Conservation (phyloP, 2,329 filamentous ascomycete genomes). For the Epichloe hybrida region DNA sequence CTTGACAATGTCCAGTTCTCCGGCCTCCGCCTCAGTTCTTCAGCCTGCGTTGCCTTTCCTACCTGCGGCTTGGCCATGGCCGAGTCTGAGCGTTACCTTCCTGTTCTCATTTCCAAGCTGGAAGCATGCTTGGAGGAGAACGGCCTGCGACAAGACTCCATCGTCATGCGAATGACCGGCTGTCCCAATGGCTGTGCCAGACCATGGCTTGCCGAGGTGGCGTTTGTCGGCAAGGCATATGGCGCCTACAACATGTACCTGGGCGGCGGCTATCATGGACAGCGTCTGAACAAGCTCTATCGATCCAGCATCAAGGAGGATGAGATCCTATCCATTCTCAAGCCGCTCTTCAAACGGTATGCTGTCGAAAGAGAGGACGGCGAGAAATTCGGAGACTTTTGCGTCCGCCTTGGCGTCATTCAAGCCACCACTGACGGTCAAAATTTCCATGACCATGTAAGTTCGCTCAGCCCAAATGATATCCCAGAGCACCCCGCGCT, state of each 20-base stretch:
- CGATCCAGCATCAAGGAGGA: slow-evolving; percentile 93
- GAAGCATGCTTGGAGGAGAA: slow-evolving; percentile 80
- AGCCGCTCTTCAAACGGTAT: slow-evolving; percentile 73
- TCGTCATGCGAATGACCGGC: slow-evolving; percentile 99
- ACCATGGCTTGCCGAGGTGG: slow-evolving; percentile 92
- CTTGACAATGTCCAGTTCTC: slow-evolving; percentile 93
- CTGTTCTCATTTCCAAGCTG: slow-evolving; percentile 81
- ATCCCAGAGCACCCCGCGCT: neutral
- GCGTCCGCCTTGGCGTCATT: slow-evolving; percentile 72
- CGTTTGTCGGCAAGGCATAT: slow-evolving; percentile 93
- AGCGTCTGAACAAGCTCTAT: slow-evolving; percentile 93
- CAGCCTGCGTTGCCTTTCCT: slow-evolving; percentile 94
- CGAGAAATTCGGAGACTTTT: slow-evolving; percentile 90
- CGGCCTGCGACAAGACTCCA: slow-evolving; percentile 80
- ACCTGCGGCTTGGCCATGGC: slow-evolving; percentile 98
- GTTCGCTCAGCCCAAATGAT: slow-evolving; percentile 33
- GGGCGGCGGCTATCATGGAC: slow-evolving; percentile 92
- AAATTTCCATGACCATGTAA: slow-evolving; percentile 92
- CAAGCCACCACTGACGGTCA: slow-evolving; percentile 80
- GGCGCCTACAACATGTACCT: slow-evolving; percentile 99
- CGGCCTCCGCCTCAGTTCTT: slow-evolving; percentile 76
- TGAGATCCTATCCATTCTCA: slow-evolving; percentile 89
- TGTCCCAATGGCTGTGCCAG: slow-evolving; percentile 96
- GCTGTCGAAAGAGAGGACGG: slow-evolving; percentile 68
- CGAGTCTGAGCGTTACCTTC: slow-evolving; percentile 91